A percentile compares a stretch with the other conserved stretches of the same genome.
phyloP scores from a whole-genome alignment of 2,329 filamentous ascomycete genomes.

The Aspergillus sp. region DNA sequence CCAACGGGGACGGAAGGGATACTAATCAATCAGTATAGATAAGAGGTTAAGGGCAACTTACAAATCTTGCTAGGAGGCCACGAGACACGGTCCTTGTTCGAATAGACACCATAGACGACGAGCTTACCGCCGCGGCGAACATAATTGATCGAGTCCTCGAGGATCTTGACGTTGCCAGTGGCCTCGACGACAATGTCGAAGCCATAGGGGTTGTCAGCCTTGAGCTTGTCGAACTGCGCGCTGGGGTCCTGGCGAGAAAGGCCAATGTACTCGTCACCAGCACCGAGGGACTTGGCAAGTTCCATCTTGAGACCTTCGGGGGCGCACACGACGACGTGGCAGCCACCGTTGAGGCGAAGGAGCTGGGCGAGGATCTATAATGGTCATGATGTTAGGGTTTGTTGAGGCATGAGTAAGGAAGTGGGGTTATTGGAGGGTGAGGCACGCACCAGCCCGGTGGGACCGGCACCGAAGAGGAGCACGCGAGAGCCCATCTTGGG shows the following conservation, averaged over 20 bases:
- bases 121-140: slow-evolving; percentile 72
- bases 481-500: slow-evolving; percentile 68
- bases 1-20: neutral
- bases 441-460: slow-evolving; percentile 69
- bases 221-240: slow-evolving; percentile 66
- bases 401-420: slow-evolving; percentile 56
- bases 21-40: too few relatives aligned
- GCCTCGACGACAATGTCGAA: slow-evolving; percentile 76
- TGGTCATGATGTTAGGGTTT: neutral
- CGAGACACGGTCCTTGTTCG: slow-evolving; percentile 63
- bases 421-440: slow-evolving; percentile 30
- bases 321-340: slow-evolving; percentile 71
- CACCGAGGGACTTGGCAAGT: slow-evolving; percentile 57
- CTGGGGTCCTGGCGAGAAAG: slow-evolving; percentile 56
- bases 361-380: slow-evolving; percentile 61
- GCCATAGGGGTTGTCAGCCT: slow-evolving; percentile 69
- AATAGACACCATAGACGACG: slow-evolving; percentile 74
- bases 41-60: slow-evolving; percentile 40
- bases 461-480: slow-evolving; percentile 70
- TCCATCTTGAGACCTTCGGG: slow-evolving; percentile 73
- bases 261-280: slow-evolving; percentile 54
- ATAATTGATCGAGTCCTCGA: slow-evolving; percentile 73
- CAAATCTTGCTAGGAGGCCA: slow-evolving; percentile 75
- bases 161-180: slow-evolving; percentile 69
- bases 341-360: slow-evolving; percentile 68